A percentile compares a stretch with the other conserved stretches of the same genome.
These are phyloP conservation scores for Claviceps purpurea DNA, from an alignment of 2,329 filamentous ascomycete species.

Conservation along the genomic window DNA sequence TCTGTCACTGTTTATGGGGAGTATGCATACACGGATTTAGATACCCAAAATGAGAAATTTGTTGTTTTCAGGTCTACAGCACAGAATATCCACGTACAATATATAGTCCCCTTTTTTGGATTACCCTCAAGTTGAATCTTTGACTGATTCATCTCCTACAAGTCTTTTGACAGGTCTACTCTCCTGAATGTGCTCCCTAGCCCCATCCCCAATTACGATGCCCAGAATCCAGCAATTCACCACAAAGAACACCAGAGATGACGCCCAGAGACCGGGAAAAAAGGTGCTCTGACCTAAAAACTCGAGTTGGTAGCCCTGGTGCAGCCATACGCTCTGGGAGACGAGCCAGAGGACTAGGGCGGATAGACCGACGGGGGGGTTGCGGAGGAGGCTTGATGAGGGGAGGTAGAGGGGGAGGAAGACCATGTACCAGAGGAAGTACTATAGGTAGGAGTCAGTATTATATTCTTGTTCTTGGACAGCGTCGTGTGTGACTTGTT, in stretches of 20 bases:
- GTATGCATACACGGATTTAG: conserved; percentile 7
- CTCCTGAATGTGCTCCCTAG: neutral
- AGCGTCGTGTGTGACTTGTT: too few relatives aligned
- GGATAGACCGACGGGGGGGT: conserved; percentile 45
- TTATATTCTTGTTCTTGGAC: too few relatives aligned
- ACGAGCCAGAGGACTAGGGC: conserved; percentile 62
- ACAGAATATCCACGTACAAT: too few relatives aligned
- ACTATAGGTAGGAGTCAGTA: conserved; percentile 36
- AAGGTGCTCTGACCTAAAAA: conserved; percentile 76
- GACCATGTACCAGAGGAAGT: conserved; percentile 96
- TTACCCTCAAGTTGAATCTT: too few relatives aligned
- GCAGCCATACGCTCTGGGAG: conserved; percentile 64
- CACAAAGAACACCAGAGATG: conserved; percentile 66
- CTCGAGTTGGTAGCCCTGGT: conserved; percentile 62
- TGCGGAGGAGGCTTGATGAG: conserved; percentile 54
- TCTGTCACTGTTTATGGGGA: neutral
- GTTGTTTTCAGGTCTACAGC: neutral
- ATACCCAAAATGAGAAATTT: conserved; percentile 10
- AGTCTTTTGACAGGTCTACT: too few relatives aligned
- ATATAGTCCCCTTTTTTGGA: too few relatives aligned
- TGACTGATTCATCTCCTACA: too few relatives aligned
- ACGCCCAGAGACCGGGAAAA: conserved; percentile 66
- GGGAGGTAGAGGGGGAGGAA: conserved; percentile 88
- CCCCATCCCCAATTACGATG: conserved; percentile 58
- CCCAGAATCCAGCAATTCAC: conserved; percentile 82